Evolutionary conservation across 441 rosid species (phyloP).

Genomic region (Corymbia citriodora): DNA sequence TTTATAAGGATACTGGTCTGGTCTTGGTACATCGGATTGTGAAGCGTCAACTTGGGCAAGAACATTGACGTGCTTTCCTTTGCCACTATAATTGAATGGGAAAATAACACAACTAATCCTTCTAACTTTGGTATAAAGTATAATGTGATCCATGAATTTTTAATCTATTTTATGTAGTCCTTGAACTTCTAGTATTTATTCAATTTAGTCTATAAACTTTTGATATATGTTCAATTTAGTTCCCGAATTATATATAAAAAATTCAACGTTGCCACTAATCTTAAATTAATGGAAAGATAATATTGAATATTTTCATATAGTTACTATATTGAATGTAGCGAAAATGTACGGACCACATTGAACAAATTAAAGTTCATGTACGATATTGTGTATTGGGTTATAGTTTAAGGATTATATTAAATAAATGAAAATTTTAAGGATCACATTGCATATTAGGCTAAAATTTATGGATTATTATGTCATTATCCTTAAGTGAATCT

Average conservation of each 20-base stretch:
- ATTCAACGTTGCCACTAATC: background rate
- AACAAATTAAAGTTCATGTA: too few species aligned
- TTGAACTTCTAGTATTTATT: background rate
- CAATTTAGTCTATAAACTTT: too few species aligned
- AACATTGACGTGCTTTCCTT: background rate
- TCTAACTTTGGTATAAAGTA: background rate
- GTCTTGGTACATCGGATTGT: background rate
- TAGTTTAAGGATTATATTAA: background rate
- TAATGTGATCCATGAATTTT: too few species aligned
- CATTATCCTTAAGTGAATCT: too few species aligned
- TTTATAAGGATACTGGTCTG: background rate
- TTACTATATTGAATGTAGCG: too few species aligned
- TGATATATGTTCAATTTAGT: background rate
- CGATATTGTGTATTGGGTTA: rapidly evolving
- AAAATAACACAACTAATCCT: background rate
- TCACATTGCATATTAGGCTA: too few species aligned
- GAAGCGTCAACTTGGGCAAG: background rate
- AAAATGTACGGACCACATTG: background rate
- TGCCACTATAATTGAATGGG: background rate
- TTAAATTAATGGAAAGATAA: too few species aligned
- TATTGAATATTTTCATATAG: too few species aligned
- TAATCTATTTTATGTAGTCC: too few species aligned
- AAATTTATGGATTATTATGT: too few species aligned
- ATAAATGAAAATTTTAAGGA: background rate
- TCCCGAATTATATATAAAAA: too few species aligned